Evolutionary conservation across 768 basidiomycete genomes (phyloP), one percentile per base, ranked within the genome.

Genomic region (Calocybe indica): DNA sequence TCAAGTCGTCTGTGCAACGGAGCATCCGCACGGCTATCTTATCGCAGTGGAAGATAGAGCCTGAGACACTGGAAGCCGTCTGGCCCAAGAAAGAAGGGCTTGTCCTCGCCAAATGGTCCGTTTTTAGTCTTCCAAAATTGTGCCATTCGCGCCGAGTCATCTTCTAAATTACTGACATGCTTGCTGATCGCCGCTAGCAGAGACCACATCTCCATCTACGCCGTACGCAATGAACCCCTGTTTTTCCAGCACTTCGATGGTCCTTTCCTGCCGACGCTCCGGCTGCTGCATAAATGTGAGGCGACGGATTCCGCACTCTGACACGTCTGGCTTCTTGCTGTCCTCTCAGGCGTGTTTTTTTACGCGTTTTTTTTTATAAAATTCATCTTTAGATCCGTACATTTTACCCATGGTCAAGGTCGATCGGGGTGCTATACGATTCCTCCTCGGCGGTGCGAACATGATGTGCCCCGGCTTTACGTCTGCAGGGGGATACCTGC

Each of bases 71-170:
- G 30, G 96, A 99, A 61, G 79, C 79, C 57, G 79, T 99, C 44
- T 99, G 96, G 96, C 92, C 94, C 2, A 99, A 98, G 88, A 99
- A 98, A 75, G 95, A 97, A 73, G 77, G 85, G 2, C 73, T 97
- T 40, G 84, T 88, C 5, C 85, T 88, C 58, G 90, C 93, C 51
- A 98, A 98, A 74, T 98, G 96, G 95, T 93, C 65, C 55, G 78
- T 74, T 38, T 35, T 31, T 37, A 61, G 22, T 15, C 51, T 47
- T 40, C 33, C 45, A 38, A 43, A n/a, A 34, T 31, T 34, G 51
- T 36, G 41, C 43, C 39, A 37, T 47, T 40, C n/a, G 22, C 22
- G 4, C 22, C 22, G 22, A 22, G 22, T 22, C 22, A 22, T 22
- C 22, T 22, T 45, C 54, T 56, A 47, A 49, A 45, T 58, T 55